Evolutionary conservation across 2,329 filamentous ascomycete genomes (phyloP), one percentile per base, ranked within the genome.

Genomic region (Hortaea werneckii): DNA sequence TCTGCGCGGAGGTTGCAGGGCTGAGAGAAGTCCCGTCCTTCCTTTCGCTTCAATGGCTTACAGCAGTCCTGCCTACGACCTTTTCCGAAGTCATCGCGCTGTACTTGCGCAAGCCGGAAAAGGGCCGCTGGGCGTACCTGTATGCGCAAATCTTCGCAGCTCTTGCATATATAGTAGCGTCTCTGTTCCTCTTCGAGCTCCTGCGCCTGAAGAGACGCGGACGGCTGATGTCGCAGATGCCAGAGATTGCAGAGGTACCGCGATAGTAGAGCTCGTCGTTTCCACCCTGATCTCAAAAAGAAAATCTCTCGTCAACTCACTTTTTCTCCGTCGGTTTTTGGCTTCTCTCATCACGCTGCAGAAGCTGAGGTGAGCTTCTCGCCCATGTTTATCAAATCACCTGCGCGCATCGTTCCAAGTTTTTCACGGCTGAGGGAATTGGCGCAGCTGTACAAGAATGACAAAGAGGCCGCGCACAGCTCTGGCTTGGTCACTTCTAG

Each of bases 1-100:
- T 71, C 1, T 65, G 61, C 35, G 66, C 64, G 12, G 66, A 70
- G 46, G 62, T 70, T 10, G 66, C 62, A 1, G 67, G 66, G 5
- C 56, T 71, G 5, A 57, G 58, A 42, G 60, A 70, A 40, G 52
- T 70, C 7, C 67, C 63, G 6, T 67, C 65, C 3, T 51, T 68
- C 37, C 56, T 71, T 5, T 65, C 66, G 8, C 52, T 70, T 3
- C 54, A 59, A 5, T 71, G 65, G 62, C 48, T 63, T 20, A 58
- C 60, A 4, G 58, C 66, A 1, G 59, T 67, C 1, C 42, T 68
- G 4, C 67, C 67, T 3, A 58, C 56, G 5, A 62, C 62, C 6
- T 46, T 45, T 38, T 32, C 66, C 3, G 66, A 71, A 48, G 65
- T 65, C 5, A 67, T 71, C 38, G 68, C 64, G 9, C 54, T 71